Percentiles rank a stretch among this genome's conserved stretches.
Evolutionary conservation across 768 basidiomycete genomes (phyloP).

Genomic region (Wakefieldia striispora): DNA sequence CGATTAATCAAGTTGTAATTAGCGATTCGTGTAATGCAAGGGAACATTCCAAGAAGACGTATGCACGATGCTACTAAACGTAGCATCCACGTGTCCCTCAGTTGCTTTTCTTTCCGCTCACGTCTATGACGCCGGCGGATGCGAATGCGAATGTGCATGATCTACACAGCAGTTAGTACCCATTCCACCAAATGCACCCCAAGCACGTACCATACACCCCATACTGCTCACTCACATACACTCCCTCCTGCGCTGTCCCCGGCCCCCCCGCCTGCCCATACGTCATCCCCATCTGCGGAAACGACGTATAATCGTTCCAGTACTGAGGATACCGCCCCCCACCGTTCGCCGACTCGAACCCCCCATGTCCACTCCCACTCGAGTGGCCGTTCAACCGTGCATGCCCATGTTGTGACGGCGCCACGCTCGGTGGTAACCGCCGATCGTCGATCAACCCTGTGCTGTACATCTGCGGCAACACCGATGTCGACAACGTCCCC

Average conservation of each 20-base stretch:
- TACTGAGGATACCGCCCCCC: conserved; percentile 47
- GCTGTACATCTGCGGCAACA: conserved; percentile 73
- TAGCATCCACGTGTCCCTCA: no score
- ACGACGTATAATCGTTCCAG: conserved; percentile 56
- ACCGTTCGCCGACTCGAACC: conserved; percentile 17
- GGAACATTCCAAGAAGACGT: no score
- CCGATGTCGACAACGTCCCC: conserved; percentile 63
- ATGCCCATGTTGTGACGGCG: conserved; percentile 19
- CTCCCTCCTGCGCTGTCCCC: conserved; percentile 14
- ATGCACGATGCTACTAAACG: no score
- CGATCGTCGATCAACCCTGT: conserved; percentile 63
- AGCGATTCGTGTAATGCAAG: no score
- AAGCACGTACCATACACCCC: conserved; percentile 27
- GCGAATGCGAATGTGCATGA: no score
- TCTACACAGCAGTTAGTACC: neutral
- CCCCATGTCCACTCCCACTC: conserved; percentile 9
- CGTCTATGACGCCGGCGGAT: no score
- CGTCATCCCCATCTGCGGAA: conserved; percentile 45
- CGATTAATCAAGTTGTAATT: no score
- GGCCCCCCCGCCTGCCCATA: conserved; percentile 28
- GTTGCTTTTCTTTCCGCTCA: no score
- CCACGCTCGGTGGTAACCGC: conserved; percentile 18
- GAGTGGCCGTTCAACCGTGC: conserved; percentile 17
- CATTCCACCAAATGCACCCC: neutral
- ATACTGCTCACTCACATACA: conserved; percentile 25